Evolutionary conservation across 306 rosid genomes (phyloP).

Genomic region (Datisca glomerata): DNA sequence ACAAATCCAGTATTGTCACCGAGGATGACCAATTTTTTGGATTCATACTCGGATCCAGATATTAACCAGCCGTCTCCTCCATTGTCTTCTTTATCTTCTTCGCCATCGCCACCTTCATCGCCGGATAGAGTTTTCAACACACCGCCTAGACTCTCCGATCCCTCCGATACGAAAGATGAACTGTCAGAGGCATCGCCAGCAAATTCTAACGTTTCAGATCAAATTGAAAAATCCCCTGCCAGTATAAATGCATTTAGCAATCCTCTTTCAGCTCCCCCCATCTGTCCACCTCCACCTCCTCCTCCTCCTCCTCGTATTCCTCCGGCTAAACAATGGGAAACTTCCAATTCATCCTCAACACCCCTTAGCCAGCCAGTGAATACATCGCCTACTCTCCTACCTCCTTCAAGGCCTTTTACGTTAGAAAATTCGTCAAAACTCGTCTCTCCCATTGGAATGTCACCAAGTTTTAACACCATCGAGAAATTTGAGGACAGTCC

Average conservation of each 20-base stretch:
- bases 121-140: constrained; percentile 25
- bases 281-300: constrained; percentile 17
- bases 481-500: constrained; percentile 36
- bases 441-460: constrained; percentile 58
- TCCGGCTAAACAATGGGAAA: constrained; percentile 11
- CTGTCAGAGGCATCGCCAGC: constrained; percentile 20
- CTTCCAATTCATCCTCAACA: constrained; percentile 14
- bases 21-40: constrained; percentile 10
- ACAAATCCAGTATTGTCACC: constrained; percentile 2
- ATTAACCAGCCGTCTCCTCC: neutral
- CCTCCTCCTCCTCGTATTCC: constrained; percentile 20
- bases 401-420: constrained; percentile 37
- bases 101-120: constrained; percentile 11
- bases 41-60: constrained; percentile 5
- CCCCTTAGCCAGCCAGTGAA: constrained; percentile 22
- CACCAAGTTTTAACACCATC: constrained; percentile 21
- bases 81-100: constrained; percentile 6
- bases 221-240: constrained; percentile 7
- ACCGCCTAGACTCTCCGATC: too few species aligned
- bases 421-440: constrained; percentile 15
- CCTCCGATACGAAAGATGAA: too few species aligned
- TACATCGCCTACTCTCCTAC: constrained; percentile 23
- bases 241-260: too few species aligned
- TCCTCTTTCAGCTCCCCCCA: constrained; percentile 5
- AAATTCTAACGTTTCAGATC: constrained; percentile 3